Evolutionary conservation across 768 basidiomycete species (phyloP).

Genomic region (Boletus bicolor): DNA sequence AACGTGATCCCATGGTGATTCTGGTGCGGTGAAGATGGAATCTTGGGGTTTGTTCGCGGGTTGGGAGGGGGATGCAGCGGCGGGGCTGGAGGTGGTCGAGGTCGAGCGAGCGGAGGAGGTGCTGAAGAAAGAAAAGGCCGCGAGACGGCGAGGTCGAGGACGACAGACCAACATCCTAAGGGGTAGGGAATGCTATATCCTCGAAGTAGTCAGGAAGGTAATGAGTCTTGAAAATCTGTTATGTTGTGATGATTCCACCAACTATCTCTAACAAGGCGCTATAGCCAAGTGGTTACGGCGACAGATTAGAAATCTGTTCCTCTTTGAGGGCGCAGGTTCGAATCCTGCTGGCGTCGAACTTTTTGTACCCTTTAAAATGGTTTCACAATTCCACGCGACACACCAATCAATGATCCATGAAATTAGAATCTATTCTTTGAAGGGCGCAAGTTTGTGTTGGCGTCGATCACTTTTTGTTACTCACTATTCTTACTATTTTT

Average conservation of each 20-base stretch:
- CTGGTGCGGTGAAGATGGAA: constrained; percentile 34
- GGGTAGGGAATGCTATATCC: too few relatives aligned
- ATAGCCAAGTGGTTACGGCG: constrained; percentile 77
- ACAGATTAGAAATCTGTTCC: constrained; percentile 54
- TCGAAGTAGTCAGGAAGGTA: constrained; percentile 45
- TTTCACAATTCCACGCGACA: too few relatives aligned
- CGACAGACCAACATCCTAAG: constrained; percentile 22
- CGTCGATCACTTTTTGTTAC: too few relatives aligned
- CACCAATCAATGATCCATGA: too few relatives aligned
- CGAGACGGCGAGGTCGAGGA: constrained; percentile 1
- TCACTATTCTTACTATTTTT: too few relatives aligned
- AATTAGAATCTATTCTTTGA: constrained; percentile 26
- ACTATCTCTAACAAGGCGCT: constrained; percentile 40
- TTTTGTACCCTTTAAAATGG: not conserved
- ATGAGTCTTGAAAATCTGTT: too few relatives aligned
- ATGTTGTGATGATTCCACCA: fast-evolving
- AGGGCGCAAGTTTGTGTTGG: constrained; percentile 43
- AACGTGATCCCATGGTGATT: constrained; percentile 52
- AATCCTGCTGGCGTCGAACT: constrained; percentile 40
- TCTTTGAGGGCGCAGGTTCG: constrained; percentile 44
- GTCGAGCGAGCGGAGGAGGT: not conserved
- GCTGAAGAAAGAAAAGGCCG: not conserved
- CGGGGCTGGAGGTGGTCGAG: not conserved
- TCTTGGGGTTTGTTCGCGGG: constrained; percentile 5
- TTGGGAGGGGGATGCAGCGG: constrained; percentile 2